Evolutionary conservation across 352 stramenopile genomes (phyloP), one percentile per base, ranked within the genome.

Genomic region (Saprolegnia diclina): DNA sequence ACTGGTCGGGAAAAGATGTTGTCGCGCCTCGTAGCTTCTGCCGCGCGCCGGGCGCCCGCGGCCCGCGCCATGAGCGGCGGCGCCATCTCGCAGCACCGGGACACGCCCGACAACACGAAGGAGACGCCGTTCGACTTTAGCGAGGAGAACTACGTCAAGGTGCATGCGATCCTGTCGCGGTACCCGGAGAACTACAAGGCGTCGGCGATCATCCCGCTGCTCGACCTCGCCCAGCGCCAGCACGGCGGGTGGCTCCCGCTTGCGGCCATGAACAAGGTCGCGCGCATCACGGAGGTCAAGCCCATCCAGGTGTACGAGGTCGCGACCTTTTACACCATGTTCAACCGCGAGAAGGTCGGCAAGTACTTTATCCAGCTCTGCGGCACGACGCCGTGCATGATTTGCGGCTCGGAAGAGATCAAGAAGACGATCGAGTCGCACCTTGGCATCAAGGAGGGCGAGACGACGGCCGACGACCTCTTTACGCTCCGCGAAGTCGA

Each of bases 321-420:
- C 24, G 97, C 97, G 21, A 99, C 95, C 40, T 99, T 99, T 78
- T 99, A 99, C 87, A 99, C 97, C 73, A 99, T 99, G 97, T 99
- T 99, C 83, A 99, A 94, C 80, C 74, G 91, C 53, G 94, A 97
- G 71, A 97, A 98, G 75, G 89, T 97, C 54, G 91, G 91, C 79
- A 97, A 96, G 82, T 97, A 95, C 79, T 97, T 97, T 71, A 96
- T 97, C 72, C 91, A 98, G 79, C 85, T 99, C 14, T 99, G 97
- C 73, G 97, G 97, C 70, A 99, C 97, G 16, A 99, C 97, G 59
- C 97, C 97, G 22, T 99, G 97, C 85, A 99, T 99, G 97, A 98
- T 99, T 75, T 99, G 95, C 76, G 97, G 97, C 56, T 96, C 91
- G 53, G 93, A 99, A 80, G 96, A 99, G 80, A 99, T 99, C 80